Evolutionary conservation across 2,329 filamentous ascomycete species (phyloP).

Genomic region (Ceratocystis papillata): DNA sequence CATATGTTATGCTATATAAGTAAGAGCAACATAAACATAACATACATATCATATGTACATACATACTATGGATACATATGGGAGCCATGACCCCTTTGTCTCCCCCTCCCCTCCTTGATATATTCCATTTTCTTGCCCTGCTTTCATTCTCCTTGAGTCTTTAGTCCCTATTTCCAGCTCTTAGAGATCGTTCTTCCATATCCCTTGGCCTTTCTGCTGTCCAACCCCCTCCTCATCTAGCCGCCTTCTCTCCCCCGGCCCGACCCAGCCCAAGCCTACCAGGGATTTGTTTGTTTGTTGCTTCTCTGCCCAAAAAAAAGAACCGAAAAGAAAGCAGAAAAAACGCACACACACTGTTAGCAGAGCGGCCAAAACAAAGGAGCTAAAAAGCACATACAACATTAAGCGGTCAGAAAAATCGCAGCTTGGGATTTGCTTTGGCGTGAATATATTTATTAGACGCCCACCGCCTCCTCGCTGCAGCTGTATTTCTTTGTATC

Average conservation of each 20-base stretch:
- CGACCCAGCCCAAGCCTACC: background rate
- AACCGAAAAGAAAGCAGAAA: constrained; percentile 7
- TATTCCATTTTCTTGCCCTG: too few relatives aligned
- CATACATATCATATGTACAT: background rate
- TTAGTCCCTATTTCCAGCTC: too few relatives aligned
- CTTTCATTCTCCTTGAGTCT: too few relatives aligned
- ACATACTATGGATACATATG: background rate
- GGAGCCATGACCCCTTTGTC: too few relatives aligned
- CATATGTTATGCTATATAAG: background rate
- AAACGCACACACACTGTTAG: constrained; percentile 9
- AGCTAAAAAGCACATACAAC: constrained; percentile 10
- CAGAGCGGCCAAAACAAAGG: constrained; percentile 12
- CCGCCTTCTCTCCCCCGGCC: background rate
- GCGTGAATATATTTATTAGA: constrained; percentile 11
- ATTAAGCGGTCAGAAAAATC: constrained; percentile 7
- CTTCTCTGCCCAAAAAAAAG: constrained; percentile 7
- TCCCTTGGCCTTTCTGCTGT: background rate
- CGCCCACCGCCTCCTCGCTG: constrained; percentile 6
- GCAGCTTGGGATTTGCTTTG: background rate
- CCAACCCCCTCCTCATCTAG: background rate
- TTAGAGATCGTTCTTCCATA: background rate
- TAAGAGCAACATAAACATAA: background rate
- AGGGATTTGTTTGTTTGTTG: background rate
- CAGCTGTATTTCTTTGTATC: background rate
- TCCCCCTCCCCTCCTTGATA: too few relatives aligned